These are phyloP conservation scores for Aspergillus avenaceus DNA, from an alignment of 495 filamentous ascomycete genomes.

Conservation along the genomic window DNA sequence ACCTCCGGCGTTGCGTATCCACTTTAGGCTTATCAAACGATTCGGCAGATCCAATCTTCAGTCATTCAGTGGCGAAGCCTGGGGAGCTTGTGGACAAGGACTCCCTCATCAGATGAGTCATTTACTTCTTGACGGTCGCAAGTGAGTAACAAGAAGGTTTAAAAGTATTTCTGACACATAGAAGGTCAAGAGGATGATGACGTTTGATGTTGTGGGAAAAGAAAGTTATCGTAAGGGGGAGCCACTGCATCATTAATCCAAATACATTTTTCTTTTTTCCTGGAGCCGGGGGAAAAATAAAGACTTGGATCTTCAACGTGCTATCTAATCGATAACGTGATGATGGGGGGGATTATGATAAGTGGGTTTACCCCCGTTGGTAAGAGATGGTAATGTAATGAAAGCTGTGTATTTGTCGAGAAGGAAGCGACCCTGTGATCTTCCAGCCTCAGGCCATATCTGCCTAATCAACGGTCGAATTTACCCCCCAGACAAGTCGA, in stretches of 20 bases:
- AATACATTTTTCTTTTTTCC: too few species aligned
- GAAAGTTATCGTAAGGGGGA: too few species aligned
- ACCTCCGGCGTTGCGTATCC: neutral
- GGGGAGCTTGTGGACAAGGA: neutral
- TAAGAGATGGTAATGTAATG: neutral
- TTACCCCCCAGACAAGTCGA: too few species aligned
- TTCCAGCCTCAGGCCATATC: slow-evolving; percentile 5
- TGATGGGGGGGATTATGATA: too few species aligned
- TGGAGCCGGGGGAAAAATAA: too few species aligned
- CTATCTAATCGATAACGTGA: slow-evolving; percentile 17
- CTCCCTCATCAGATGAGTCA: neutral
- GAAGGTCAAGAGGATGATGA: too few species aligned
- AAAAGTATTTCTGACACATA: too few species aligned
- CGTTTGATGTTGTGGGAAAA: neutral
- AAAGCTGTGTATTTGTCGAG: too few species aligned
- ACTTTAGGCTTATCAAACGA: neutral
- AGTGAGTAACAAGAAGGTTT: neutral
- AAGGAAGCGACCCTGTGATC: neutral
- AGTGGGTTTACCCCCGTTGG: too few species aligned
- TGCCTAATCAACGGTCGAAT: too few species aligned
- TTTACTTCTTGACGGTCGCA: neutral
- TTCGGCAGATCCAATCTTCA: slow-evolving; percentile 1
- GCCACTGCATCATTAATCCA: too few species aligned
- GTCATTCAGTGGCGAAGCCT: neutral
- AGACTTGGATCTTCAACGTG: too few species aligned